Evolutionary conservation across 306 rosid species (phyloP).

Genomic region (Aeschynomene evenia): DNA sequence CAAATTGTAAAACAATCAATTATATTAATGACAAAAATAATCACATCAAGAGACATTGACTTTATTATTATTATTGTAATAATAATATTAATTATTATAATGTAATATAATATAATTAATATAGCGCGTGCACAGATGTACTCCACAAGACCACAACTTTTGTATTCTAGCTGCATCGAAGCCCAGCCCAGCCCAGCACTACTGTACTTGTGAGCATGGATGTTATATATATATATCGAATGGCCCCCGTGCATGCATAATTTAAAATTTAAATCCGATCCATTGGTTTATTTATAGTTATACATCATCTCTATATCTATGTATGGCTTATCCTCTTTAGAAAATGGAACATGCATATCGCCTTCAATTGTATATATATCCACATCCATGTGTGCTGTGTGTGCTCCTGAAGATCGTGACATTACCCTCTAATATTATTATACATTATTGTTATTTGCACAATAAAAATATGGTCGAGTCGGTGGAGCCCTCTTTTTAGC

Average conservation of each 20-base stretch:
- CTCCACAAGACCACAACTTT: no score
- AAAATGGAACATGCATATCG: constrained; percentile 4
- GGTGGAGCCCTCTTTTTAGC: no score
- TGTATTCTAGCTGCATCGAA: no score
- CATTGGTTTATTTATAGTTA: background rate
- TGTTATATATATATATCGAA: background rate
- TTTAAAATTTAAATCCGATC: no score
- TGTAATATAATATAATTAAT: no score
- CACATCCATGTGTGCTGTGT: constrained; percentile 10
- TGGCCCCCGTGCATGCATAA: constrained; percentile 1
- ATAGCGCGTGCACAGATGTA: no score
- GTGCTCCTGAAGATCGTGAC: constrained; percentile 18
- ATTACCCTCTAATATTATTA: constrained; percentile 26
- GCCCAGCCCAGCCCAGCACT: no score
- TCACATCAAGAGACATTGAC: constrained; percentile 11
- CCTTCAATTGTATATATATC: no score
- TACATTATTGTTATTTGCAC: no score
- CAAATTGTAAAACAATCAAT: background rate
- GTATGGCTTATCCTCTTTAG: constrained; percentile 22
- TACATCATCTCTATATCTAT: background rate
- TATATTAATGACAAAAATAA: background rate
- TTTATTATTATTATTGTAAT: background rate
- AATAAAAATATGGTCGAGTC: no score
- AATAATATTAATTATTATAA: no score
- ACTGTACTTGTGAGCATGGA: no score